These are phyloP conservation scores for Phytophthora boehmeriae DNA, from an alignment of 352 stramenopile genomes.

Conservation along the genomic window DNA sequence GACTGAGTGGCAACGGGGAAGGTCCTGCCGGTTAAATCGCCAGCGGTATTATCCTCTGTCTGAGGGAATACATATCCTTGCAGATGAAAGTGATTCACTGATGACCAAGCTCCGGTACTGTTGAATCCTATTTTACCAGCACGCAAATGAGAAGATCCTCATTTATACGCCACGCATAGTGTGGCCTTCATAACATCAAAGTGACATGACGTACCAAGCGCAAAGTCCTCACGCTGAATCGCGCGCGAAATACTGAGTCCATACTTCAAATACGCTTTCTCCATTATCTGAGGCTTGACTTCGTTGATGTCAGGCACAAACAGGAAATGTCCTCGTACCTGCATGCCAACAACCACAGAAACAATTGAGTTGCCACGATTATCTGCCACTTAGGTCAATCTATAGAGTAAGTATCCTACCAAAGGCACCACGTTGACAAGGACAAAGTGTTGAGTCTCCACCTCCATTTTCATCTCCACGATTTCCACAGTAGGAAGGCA, in stretches of 20 bases:
- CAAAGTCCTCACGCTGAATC: conserved; percentile 44
- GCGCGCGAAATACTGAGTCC: conserved; percentile 27
- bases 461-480: neutral
- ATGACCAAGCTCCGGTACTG: conserved; percentile 75
- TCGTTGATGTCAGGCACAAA: conserved; percentile 51
- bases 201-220: conserved; percentile 57
- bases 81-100: conserved; percentile 79
- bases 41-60: neutral
- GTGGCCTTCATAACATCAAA: neutral
- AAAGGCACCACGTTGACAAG: conserved; percentile 76
- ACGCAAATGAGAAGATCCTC: neutral
- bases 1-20: conserved; percentile 53
- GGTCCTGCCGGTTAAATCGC: conserved; percentile 1
- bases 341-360: neutral
- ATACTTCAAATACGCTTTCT: conserved; percentile 30
- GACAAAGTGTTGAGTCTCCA: conserved; percentile 34
- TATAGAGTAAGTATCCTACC: conserved; percentile 29
- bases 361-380: too few species aligned
- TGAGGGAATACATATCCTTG: conserved; percentile 64
- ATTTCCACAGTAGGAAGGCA: conserved; percentile 18
- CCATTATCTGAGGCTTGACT: conserved; percentile 47
- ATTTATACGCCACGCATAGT: neutral
- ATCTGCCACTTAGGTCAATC: neutral
- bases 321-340: conserved; percentile 72
- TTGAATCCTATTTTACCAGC: conserved; percentile 55